Percentiles rank a stretch among this genome's conserved stretches.
phyloP scores from a whole-genome alignment of 805 yeast species.

The Cyberlindnera japonica region DNA sequence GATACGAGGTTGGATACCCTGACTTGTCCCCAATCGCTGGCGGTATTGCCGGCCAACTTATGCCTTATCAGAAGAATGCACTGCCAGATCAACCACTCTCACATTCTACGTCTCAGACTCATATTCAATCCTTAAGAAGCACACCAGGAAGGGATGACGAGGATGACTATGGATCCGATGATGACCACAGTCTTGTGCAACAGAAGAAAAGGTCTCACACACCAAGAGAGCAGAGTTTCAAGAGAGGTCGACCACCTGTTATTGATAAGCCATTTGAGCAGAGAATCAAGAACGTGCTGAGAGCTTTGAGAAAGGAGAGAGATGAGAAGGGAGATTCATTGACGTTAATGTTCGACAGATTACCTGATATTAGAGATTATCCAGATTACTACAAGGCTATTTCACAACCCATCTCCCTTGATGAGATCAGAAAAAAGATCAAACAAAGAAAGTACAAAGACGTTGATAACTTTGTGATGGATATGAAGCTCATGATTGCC shows the following conservation, averaged over 20 bases:
- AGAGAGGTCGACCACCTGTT: constrained; percentile 88
- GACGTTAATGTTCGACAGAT: constrained; percentile 68
- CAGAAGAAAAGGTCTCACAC: constrained; percentile 10
- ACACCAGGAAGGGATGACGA: constrained; percentile 17
- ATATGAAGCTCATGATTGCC: constrained; percentile 67
- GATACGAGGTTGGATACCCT: constrained; percentile 36
- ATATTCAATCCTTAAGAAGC: constrained; percentile 7
- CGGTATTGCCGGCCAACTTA: constrained; percentile 20
- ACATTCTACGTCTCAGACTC: constrained; percentile 1
- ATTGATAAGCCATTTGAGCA: constrained; percentile 90
- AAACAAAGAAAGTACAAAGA: constrained; percentile 78
- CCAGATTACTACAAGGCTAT: constrained; percentile 46
- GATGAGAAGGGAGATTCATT: constrained; percentile 48
- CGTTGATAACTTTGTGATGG: constrained; percentile 74
- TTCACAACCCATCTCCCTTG: constrained; percentile 59
- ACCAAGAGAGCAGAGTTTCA: constrained; percentile 30
- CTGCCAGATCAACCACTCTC: constrained; percentile 1
- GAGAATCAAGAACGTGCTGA: constrained; percentile 81
- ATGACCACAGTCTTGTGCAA: constrained; percentile 4
- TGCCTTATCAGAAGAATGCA: constrained; percentile 14
- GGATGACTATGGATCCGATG: constrained; percentile 14
- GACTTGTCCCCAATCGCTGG: constrained; percentile 30
- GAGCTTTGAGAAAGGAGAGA: constrained; percentile 72
- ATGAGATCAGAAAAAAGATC: constrained; percentile 75
- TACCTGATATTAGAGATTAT: constrained; percentile 60